Conservation (phyloP, 2,329 filamentous ascomycete species). For the Drechslerella coelobrocha region DNA sequence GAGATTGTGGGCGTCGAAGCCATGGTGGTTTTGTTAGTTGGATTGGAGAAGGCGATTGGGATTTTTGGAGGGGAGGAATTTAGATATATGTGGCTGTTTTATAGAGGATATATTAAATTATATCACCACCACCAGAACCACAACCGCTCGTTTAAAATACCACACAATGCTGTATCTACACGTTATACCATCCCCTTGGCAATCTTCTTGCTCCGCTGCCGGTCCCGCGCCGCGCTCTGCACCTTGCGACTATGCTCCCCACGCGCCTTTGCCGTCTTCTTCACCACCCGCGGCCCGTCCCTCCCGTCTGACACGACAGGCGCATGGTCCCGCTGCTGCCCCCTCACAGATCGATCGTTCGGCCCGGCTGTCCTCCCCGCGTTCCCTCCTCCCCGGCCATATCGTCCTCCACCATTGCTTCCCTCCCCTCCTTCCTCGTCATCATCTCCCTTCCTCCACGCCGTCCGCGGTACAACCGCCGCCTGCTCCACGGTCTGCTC, state of each 20-base stretch:
- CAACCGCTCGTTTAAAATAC: not conserved
- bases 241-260: conserved; percentile 44
- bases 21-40: conserved; percentile 16
- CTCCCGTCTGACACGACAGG: conserved; percentile 24
- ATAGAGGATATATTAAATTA: too few relatives aligned
- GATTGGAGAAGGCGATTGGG: not conserved
- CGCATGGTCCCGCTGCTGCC: conserved; percentile 32
- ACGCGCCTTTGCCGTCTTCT: conserved; percentile 46
- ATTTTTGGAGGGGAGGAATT: too few relatives aligned
- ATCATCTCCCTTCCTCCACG: conserved; percentile 32
- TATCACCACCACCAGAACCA: not conserved
- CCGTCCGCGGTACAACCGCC: conserved; percentile 17
- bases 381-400: not conserved
- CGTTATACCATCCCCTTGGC: conserved; percentile 21
- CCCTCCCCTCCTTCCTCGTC: conserved; percentile 21
- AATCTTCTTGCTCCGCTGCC: conserved; percentile 45
- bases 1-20: conserved; percentile 45
- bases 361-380: conserved; percentile 18
- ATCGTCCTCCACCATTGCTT: not conserved
- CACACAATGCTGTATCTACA: not conserved
- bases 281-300: conserved; percentile 21
- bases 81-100: too few relatives aligned
- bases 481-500: conserved; percentile 18
- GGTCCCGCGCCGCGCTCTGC: conserved; percentile 40
- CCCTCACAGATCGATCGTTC: conserved; percentile 35